A percentile compares a stretch with the other conserved stretches of the same genome.
phyloP scores from a whole-genome alignment of 2,329 filamentous ascomycete species.

The Aspergillus ochraceoroseus region DNA sequence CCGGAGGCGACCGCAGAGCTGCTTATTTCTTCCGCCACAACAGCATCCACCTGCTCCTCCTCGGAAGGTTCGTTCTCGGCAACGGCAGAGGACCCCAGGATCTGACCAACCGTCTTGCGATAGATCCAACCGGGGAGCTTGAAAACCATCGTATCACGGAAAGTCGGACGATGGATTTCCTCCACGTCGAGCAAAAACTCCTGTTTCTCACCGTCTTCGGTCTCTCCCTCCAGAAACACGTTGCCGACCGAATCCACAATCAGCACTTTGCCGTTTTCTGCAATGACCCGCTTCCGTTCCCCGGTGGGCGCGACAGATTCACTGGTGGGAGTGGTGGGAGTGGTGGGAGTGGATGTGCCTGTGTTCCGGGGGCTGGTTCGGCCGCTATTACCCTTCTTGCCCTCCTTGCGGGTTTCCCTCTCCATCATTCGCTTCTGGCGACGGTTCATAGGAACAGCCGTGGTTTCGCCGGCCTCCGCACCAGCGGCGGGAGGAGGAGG shows the following conservation, averaged over 20 bases:
- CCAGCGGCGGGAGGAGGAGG: slow-evolving; percentile 39
- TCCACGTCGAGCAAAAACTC: slow-evolving; percentile 87
- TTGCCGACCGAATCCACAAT: slow-evolving; percentile 89
- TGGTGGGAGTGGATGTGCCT: slow-evolving; percentile 51
- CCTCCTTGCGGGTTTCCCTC: slow-evolving; percentile 67
- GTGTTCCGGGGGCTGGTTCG: slow-evolving; percentile 33
- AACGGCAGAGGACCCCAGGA: slow-evolving; percentile 23
- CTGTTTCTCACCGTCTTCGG: slow-evolving; percentile 75
- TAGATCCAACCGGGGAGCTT: slow-evolving; percentile 72
- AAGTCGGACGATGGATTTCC: slow-evolving; percentile 70
- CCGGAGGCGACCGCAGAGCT: slow-evolving; percentile 27
- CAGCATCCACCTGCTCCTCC: slow-evolving; percentile 23
- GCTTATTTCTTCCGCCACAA: slow-evolving; percentile 21
- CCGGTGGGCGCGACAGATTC: slow-evolving; percentile 60
- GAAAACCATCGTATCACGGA: slow-evolving; percentile 77
- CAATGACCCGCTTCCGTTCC: slow-evolving; percentile 78
- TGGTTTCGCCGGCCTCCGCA: slow-evolving; percentile 43
- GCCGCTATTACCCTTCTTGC: slow-evolving; percentile 46
- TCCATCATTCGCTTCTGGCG: slow-evolving; percentile 85
- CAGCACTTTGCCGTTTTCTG: slow-evolving; percentile 91
- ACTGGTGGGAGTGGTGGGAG: slow-evolving; percentile 52
- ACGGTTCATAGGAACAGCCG: slow-evolving; percentile 66
- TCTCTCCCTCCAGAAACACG: slow-evolving; percentile 89
- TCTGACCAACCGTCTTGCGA: slow-evolving; percentile 39
- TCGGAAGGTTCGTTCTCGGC: slow-evolving; percentile 8